Evolutionary conservation across 306 rosid species (phyloP), one percentile per base, ranked within the genome.

Genomic region (Rosa persica): DNA sequence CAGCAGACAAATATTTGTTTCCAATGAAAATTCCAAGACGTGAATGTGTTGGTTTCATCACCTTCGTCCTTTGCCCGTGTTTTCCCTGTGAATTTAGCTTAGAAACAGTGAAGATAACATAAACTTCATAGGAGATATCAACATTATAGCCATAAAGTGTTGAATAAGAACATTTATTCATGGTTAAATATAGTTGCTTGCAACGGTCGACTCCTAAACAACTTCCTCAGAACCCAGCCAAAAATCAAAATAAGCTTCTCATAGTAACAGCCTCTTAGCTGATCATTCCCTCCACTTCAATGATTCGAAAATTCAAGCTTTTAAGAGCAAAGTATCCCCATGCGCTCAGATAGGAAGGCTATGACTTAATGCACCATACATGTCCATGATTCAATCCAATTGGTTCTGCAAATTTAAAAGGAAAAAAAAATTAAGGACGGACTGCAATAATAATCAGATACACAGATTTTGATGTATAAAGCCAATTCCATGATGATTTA

Each of bases 161-260:
- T 49, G 16, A 64, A 34, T 34, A 42, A 11, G 7, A 62, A 48
- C 19, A 65, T 66, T 73, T 73, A 80, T 66, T 73, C 69, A 67
- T 3, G 5, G 16, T 38, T 15, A 73, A 64, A 65, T 19, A 36
- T 16, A 66, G 48, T 27, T 22, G 8, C 12, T 34, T 22, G 67
- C 17, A 75, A 43, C 66, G 6, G 79, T 75, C 36, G 23, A 64
- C 51, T 79, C 70, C 74, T 44, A 25, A 0, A 44, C 40, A 70
- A 30, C 40, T 72, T 34, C 30, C 15, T 8, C 55, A 25, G n/a
- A 57, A 46, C 79, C 44, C 30, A 43, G 49, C 79, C 60, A 55
- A 44, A 54, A 64, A 23, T 23, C 73, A n/a, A 40, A 40, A 12
- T 9, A 5, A 8, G 49, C 43, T 25, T 47, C 23, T 4, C 44